phyloP scores from a whole-genome alignment of 2,329 filamentous ascomycete genomes.

The Diaporthe batatas region DNA sequence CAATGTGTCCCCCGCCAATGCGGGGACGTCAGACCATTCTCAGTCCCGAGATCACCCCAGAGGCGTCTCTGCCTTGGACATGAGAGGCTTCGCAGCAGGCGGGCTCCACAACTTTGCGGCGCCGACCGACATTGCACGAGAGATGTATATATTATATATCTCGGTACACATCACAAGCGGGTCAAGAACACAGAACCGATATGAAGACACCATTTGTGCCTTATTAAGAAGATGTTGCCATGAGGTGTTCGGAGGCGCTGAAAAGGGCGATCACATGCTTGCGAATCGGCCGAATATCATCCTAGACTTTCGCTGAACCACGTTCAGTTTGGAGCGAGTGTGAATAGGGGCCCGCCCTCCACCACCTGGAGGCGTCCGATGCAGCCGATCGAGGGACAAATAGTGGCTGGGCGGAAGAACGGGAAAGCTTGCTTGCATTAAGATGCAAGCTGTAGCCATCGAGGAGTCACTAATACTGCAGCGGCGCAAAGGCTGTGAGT shows the following conservation, averaged over 20 bases:
- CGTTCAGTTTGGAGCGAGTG: neutral
- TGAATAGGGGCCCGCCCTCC: neutral
- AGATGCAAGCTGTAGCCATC: conserved; percentile 15
- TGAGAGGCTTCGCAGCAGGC: conserved; percentile 20
- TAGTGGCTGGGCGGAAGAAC: conserved; percentile 19
- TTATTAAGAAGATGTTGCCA: neutral
- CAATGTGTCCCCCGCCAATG: conserved; percentile 21
- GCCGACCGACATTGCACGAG: conserved; percentile 24
- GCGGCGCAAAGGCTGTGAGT: conserved; percentile 18
- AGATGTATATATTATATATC: conserved; percentile 32
- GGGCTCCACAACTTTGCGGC: conserved; percentile 14
- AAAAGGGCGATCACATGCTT: conserved; percentile 10
- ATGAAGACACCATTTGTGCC: neutral
- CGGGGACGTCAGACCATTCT: conserved; percentile 30
- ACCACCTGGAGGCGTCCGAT: conserved; percentile 8
- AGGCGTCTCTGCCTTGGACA: neutral
- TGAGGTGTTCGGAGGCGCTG: neutral
- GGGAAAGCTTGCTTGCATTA: conserved; percentile 32
- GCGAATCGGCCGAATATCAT: conserved; percentile 6
- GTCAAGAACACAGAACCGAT: neutral
- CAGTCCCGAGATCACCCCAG: conserved; percentile 31
- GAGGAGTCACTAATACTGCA: neutral
- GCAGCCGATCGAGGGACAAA: conserved; percentile 24
- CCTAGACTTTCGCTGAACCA: neutral
- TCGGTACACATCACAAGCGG: neutral